Evolutionary conservation across 2,329 filamentous ascomycete genomes (phyloP).

Genomic region (Exophiala oligosperma): DNA sequence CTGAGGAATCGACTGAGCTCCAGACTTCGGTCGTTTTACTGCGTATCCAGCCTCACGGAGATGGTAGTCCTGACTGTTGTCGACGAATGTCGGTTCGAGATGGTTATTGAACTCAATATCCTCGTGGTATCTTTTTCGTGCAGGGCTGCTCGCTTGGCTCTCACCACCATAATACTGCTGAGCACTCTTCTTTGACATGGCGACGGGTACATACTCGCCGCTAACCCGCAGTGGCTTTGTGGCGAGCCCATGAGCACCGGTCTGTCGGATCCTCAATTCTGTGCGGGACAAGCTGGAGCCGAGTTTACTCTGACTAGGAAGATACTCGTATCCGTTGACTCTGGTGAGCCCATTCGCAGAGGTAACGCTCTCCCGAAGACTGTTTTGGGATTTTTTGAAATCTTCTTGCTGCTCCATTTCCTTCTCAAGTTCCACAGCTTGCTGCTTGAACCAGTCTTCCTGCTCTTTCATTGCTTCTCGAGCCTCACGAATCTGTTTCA

Average conservation of each 20-base stretch:
- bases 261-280: slow-evolving; percentile 43
- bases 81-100: no score
- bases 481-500: slow-evolving; percentile 31
- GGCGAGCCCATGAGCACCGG: slow-evolving; percentile 44
- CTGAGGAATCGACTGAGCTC: background rate
- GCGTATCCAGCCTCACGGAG: background rate
- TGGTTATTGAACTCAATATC: slow-evolving; percentile 1
- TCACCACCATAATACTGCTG: slow-evolving; percentile 8
- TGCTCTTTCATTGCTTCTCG: slow-evolving; percentile 31
- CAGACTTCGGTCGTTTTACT: slow-evolving; percentile 9
- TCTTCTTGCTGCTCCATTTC: slow-evolving; percentile 25
- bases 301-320: slow-evolving; percentile 37
- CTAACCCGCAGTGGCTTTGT: slow-evolving; percentile 38
- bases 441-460: slow-evolving; percentile 31
- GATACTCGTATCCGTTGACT: slow-evolving; percentile 43
- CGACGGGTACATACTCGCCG: slow-evolving; percentile 26
- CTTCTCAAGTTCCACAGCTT: slow-evolving; percentile 24
- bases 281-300: slow-evolving; percentile 44
- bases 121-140: slow-evolving; percentile 16
- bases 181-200: slow-evolving; percentile 28
- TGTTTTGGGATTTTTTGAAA: slow-evolving; percentile 33
- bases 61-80: background rate
- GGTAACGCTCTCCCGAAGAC: slow-evolving; percentile 6
- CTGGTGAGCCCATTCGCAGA: slow-evolving; percentile 25
- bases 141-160: slow-evolving; percentile 11